Percentiles rank a stretch among this genome's conserved stretches.
phyloP scores from a whole-genome alignment of 2,329 filamentous ascomycete genomes.

The Epichloe hybrida region DNA sequence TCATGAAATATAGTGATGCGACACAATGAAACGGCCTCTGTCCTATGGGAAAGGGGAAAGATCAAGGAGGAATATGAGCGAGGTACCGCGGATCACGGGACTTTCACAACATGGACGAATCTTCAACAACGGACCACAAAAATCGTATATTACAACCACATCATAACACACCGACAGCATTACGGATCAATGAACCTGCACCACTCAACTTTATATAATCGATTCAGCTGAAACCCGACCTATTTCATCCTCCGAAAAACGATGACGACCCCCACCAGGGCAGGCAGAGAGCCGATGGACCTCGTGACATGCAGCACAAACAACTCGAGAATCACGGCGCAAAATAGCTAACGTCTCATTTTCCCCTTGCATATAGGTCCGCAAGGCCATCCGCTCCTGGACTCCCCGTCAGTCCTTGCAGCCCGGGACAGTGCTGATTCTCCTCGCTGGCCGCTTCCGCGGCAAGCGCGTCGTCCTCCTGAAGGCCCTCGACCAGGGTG shows the following conservation, averaged over 20 bases:
- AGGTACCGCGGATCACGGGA: too few relatives aligned
- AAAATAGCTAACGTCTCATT: slow-evolving; percentile 11
- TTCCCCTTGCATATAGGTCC: slow-evolving; percentile 48
- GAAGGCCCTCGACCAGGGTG: slow-evolving; percentile 93
- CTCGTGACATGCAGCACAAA: neutral
- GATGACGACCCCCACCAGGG: neutral
- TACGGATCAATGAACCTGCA: too few relatives aligned
- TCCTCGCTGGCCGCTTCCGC: slow-evolving; percentile 98
- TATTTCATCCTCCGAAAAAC: neutral
- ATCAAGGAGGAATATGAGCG: neutral
- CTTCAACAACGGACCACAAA: neutral
- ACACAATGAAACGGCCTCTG: neutral
- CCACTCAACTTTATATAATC: neutral
- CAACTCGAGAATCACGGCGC: neutral
- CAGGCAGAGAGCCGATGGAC: neutral
- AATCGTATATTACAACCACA: neutral
- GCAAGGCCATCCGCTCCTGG: slow-evolving; percentile 84
- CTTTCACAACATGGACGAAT: too few relatives aligned
- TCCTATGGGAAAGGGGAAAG: neutral
- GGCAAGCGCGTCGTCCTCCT: slow-evolving; percentile 99
- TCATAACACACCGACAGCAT: too few relatives aligned
- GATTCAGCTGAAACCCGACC: neutral
- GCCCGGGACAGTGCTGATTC: slow-evolving; percentile 94
- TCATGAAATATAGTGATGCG: slow-evolving; percentile 6
- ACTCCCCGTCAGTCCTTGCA: slow-evolving; percentile 79